These are phyloP conservation scores for Kondoa subrosea DNA, from an alignment of 768 basidiomycete genomes.

Conservation along the genomic window DNA sequence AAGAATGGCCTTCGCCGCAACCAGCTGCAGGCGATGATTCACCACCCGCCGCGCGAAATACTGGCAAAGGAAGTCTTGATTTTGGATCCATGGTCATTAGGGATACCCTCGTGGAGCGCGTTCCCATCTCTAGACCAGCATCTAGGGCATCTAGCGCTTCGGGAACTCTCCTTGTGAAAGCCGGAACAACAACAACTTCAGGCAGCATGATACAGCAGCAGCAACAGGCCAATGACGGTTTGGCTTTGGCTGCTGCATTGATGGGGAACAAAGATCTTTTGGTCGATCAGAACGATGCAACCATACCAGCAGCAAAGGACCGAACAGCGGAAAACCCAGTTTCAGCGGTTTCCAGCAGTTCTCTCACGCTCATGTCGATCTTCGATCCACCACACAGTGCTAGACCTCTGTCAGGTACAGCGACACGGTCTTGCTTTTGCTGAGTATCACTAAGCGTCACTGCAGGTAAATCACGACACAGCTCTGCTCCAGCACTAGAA, in stretches of 20 bases:
- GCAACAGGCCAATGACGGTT: not conserved
- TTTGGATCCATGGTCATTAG: not conserved
- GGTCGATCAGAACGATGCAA: not conserved
- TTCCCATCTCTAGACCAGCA: not conserved
- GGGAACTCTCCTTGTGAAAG: not conserved
- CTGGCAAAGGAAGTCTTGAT: not conserved
- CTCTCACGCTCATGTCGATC: conserved; percentile 7
- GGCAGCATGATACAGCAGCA: not conserved
- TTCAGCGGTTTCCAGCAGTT: not conserved
- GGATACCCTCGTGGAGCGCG: not conserved
- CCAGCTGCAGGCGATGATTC: not conserved
- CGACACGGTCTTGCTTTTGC: not conserved
- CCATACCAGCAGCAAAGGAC: not conserved
- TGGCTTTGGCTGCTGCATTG: not conserved
- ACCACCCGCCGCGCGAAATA: not conserved
- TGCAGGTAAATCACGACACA: not conserved
- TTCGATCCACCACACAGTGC: conserved; percentile 2
- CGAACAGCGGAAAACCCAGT: not conserved
- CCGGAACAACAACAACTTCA: not conserved
- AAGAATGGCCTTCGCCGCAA: not conserved
- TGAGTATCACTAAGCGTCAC: not conserved
- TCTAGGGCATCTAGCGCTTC: not conserved
- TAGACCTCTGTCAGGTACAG: not conserved
- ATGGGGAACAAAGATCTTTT: not conserved
- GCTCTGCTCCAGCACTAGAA: not conserved